Percentiles rank a stretch among this genome's conserved stretches.
These are phyloP conservation scores for Malassezia pachydermatis DNA, from an alignment of 1,284 basidiomycete species.

Conservation along the genomic window DNA sequence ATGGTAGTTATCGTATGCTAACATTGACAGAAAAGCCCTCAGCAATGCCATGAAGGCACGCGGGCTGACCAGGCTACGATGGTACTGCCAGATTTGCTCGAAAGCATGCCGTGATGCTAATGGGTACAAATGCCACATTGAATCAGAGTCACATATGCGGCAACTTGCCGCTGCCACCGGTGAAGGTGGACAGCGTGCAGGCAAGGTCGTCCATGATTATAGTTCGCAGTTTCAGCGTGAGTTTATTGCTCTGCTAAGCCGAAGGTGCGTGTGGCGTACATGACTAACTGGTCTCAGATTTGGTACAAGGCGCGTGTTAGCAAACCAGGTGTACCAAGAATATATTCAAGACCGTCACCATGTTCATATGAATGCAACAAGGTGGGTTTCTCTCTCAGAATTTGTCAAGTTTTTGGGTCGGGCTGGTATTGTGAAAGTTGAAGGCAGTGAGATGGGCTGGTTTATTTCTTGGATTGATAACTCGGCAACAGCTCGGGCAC, in stretches of 20 bases:
- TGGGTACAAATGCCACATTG: conserved; percentile 55
- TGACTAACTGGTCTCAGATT: conserved; percentile 20
- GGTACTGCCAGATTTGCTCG: conserved; percentile 46
- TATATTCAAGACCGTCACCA: conserved; percentile 91
- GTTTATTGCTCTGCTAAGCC: conserved; percentile 75
- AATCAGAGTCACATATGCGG: conserved; percentile 77
- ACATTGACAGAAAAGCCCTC: conserved; percentile 34
- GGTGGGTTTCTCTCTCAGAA: conserved; percentile 91
- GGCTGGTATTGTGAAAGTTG: conserved; percentile 75
- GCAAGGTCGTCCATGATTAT: conserved; percentile 79
- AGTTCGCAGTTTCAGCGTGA: conserved; percentile 80
- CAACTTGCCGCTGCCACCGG: conserved; percentile 76
- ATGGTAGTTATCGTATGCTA: conserved; percentile 14
- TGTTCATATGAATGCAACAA: conserved; percentile 95
- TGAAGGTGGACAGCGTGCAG: conserved; percentile 67
- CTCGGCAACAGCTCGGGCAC: conserved; percentile 79
- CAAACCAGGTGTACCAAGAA: conserved; percentile 95
- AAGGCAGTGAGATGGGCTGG: conserved; percentile 96
- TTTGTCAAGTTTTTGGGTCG: conserved; percentile 85
- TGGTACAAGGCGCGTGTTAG: conserved; percentile 49
- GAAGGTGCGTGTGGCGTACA: conserved; percentile 59
- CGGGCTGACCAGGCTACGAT: conserved; percentile 45
- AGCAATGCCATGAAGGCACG: conserved; percentile 46
- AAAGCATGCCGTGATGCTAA: conserved; percentile 46
- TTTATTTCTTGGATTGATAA: conserved; percentile 95